Base-by-base conservation (phyloP, 2,329 filamentous ascomycete species). In the Neofusicoccum umdonicola region DNA sequence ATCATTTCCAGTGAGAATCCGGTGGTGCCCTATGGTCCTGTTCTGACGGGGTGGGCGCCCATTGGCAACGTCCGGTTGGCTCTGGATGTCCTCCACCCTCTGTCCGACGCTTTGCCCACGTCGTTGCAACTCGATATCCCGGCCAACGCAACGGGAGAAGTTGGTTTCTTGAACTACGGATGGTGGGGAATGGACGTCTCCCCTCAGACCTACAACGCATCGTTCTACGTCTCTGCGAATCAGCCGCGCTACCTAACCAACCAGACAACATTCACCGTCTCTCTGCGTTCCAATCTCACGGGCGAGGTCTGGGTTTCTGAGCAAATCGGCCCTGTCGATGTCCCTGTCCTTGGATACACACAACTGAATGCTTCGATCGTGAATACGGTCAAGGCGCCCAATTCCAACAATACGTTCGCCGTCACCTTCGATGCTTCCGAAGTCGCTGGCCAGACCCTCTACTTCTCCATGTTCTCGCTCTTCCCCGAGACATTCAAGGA, bases 401-500 rank as follows among this genome's bases (percentile, higher is more conserved):
- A 79, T 70, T 75, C 76, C 4, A 84, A 85, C 71, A 85, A 85
- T 68, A 82, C 81, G 0, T 82, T 85, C 62, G 75, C 78, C 2
- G 73, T 85, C 57, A 84, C 81, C 2, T 82, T 83, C 39, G 81
- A 84, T 70, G 75, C 78, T 15, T 74, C 76, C 8, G 73, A 77
- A 66, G 73, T 77, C 19, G 72, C 74, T 6, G 74, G 73, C 5
- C 76, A 76, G 37, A 77, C 77, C 0, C 73, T 83, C 8, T 79
- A 84, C 68, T 84, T 86, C 72, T 81, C 82, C 65, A 71, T 85
- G 17, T 81, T 85, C 66, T 82, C 80, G 57, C 71, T 85, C 42
- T 85, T 85, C 72, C 82, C 82, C 1, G 82, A 83, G 4, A 85
- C 83, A 0, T 85, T 82, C 78, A 84, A 84, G 60, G 70, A 79